Evolutionary conservation across 1,284 basidiomycete species (phyloP).

Genomic region (Filobasidium uniguttulatum): DNA sequence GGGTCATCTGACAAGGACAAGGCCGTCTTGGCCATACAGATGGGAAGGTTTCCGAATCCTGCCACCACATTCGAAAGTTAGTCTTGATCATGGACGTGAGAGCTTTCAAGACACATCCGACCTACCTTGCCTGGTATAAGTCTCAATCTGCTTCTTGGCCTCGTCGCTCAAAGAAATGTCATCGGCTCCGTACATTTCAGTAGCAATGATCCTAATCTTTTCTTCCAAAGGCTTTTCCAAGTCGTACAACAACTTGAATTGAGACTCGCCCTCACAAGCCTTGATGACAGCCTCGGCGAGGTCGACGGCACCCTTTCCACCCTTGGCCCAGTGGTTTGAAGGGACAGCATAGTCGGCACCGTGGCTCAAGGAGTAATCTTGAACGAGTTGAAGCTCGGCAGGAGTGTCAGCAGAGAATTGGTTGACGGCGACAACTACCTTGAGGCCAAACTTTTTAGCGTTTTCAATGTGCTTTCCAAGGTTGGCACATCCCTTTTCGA

Average conservation of each 20-base stretch:
- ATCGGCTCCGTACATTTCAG: slow-evolving; percentile 81
- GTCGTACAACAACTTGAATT: slow-evolving; percentile 84
- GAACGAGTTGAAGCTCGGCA: slow-evolving; percentile 78
- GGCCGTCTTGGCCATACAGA: slow-evolving; percentile 98
- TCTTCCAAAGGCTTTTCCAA: slow-evolving; percentile 66
- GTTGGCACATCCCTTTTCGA: slow-evolving; percentile 87
- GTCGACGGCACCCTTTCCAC: slow-evolving; percentile 71
- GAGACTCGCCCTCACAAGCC: slow-evolving; percentile 66
- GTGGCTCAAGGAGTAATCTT: slow-evolving; percentile 60
- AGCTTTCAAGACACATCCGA: slow-evolving; percentile 15
- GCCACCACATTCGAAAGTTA: slow-evolving; percentile 10
- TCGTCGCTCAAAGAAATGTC: slow-evolving; percentile 71
- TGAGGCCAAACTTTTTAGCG: slow-evolving; percentile 87
- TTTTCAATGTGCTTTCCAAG: slow-evolving; percentile 89
- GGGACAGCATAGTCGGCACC: slow-evolving; percentile 93
- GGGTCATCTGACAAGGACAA: slow-evolving; percentile 92
- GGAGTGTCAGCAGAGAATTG: slow-evolving; percentile 82
- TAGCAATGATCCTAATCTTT: slow-evolving; percentile 74
- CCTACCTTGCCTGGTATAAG: slow-evolving; percentile 83
- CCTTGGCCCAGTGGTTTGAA: slow-evolving; percentile 92
- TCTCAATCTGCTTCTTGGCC: slow-evolving; percentile 75
- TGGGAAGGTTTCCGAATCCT: slow-evolving; percentile 40
- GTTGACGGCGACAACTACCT: slow-evolving; percentile 93
- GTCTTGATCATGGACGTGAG: not conserved
- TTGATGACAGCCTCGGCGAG: slow-evolving; percentile 76